Conservation (phyloP, 2,329 filamentous ascomycete genomes). For the Paraphaeosphaeria minitans region DNA sequence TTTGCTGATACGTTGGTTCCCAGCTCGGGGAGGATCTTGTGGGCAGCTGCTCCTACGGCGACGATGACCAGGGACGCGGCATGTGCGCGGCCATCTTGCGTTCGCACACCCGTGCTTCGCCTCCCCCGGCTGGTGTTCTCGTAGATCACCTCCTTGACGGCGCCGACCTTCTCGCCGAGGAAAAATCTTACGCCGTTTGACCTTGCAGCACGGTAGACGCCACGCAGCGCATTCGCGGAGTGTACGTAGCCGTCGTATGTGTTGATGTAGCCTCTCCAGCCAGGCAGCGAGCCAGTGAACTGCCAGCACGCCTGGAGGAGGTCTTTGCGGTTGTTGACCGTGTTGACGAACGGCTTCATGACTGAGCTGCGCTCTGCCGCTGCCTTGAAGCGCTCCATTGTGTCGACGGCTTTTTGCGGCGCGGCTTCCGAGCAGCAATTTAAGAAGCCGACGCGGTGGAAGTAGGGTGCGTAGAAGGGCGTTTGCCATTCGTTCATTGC, state of each 20-base stretch:
- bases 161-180: slow-evolving; percentile 49
- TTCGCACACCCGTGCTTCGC: slow-evolving; percentile 44
- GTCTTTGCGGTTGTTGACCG: slow-evolving; percentile 46
- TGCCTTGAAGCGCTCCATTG: slow-evolving; percentile 49
- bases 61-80: slow-evolving; percentile 54
- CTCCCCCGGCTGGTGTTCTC: slow-evolving; percentile 25
- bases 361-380: slow-evolving; percentile 49
- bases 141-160: slow-evolving; percentile 50
- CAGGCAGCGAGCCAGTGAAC: slow-evolving; percentile 52
- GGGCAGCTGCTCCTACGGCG: slow-evolving; percentile 58
- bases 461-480: slow-evolving; percentile 60
- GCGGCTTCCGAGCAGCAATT: slow-evolving; percentile 57
- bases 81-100: slow-evolving; percentile 47
- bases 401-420: slow-evolving; percentile 56
- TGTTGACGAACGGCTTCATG: slow-evolving; percentile 49
- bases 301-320: slow-evolving; percentile 56
- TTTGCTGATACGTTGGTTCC: slow-evolving; percentile 60
- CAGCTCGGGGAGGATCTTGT: slow-evolving; percentile 56
- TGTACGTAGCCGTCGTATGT: slow-evolving; percentile 63
- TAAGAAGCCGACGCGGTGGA: slow-evolving; percentile 58
- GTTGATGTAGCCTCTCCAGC: slow-evolving; percentile 66
- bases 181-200: slow-evolving; percentile 52
- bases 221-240: slow-evolving; percentile 57
- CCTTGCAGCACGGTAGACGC: slow-evolving; percentile 52
- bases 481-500: slow-evolving; percentile 61